These are phyloP conservation scores for Auricularia heimuer DNA, from an alignment of 768 basidiomycete genomes.

Conservation along the genomic window DNA sequence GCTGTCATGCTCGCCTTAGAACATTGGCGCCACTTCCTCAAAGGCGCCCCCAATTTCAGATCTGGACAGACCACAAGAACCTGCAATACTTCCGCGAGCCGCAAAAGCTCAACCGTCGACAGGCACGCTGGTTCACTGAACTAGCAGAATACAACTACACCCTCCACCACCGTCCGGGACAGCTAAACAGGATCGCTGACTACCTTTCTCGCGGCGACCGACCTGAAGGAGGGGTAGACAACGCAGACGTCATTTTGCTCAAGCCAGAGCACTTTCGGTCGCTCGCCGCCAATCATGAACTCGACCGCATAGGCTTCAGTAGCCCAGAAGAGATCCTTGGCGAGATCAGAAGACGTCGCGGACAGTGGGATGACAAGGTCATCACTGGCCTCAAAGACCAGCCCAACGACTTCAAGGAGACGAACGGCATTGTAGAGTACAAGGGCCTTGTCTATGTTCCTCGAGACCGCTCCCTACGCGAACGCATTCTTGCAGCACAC, in stretches of 20 bases:
- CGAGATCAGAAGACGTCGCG: background rate
- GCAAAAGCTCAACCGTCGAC: too few relatives aligned
- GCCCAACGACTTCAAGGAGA: background rate
- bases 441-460: background rate
- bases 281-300: background rate
- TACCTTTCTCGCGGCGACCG: conserved; percentile 2
- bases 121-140: background rate
- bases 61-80: conserved; percentile 12
- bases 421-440: background rate
- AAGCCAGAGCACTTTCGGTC: background rate
- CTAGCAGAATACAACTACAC: conserved; percentile 9
- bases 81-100: conserved; percentile 11
- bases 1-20: too few relatives aligned
- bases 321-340: too few relatives aligned
- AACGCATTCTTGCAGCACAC: background rate
- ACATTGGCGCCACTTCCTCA: background rate
- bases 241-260: background rate
- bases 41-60: background rate
- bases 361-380: background rate
- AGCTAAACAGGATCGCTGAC: background rate
- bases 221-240: conserved; percentile 1
- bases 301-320: too few relatives aligned
- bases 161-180: conserved; percentile 11
- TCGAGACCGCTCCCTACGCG: conserved; percentile 13
- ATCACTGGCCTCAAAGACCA: background rate